phyloP scores from a whole-genome alignment of 257 asterid genomes.

The Echium plantagineum region DNA sequence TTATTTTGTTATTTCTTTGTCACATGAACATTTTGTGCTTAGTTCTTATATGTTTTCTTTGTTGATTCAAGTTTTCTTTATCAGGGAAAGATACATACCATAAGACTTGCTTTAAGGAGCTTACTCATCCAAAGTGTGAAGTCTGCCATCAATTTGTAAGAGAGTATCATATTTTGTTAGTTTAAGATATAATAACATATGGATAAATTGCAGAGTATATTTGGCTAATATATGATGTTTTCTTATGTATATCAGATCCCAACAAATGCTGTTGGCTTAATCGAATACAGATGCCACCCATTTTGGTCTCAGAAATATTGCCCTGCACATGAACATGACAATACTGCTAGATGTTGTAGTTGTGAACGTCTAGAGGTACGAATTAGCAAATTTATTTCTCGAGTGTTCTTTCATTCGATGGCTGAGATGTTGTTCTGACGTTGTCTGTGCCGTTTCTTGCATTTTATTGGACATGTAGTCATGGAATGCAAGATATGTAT shows the following conservation, averaged over 20 bases:
- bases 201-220: background rate
- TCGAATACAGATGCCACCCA: conserved; percentile 96
- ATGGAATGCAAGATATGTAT: conserved; percentile 48
- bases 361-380: conserved; percentile 95
- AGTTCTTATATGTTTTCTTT: conserved; percentile 38
- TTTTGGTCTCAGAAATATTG: conserved; percentile 93
- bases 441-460: background rate
- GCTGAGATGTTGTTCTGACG: background rate
- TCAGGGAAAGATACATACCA: conserved; percentile 73
- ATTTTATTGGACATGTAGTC: conserved; percentile 31
- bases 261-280: conserved; percentile 64
- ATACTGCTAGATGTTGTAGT: conserved; percentile 80
- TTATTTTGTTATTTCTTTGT: too few species aligned
- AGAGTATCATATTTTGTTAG: background rate
- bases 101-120: conserved; percentile 88
- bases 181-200: background rate
- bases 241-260: conserved; percentile 51
- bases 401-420: too few species aligned
- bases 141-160: conserved; percentile 89
- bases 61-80: conserved; percentile 82
- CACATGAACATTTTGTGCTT: conserved; percentile 5
- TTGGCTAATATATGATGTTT: background rate
- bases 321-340: conserved; percentile 82
- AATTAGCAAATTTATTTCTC: background rate
- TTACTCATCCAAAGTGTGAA: conserved; percentile 92